Percentiles rank a stretch among this genome's conserved stretches.
phyloP scores from a whole-genome alignment of 352 stramenopile species.

The Pythium phragmiticola region DNA sequence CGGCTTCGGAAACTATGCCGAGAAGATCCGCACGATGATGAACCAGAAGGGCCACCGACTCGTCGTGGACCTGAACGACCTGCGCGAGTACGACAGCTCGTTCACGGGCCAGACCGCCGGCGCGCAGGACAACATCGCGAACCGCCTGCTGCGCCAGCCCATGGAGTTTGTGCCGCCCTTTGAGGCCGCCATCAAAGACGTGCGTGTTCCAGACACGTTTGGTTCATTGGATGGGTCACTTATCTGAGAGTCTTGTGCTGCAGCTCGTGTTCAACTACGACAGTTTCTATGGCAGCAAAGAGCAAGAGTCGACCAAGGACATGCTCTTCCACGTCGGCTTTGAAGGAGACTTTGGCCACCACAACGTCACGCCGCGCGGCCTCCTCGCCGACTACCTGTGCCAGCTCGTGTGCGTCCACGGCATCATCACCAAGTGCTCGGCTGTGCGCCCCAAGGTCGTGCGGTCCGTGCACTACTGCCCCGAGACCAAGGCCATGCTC shows the following conservation, averaged over 20 bases:
- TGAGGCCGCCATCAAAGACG: conserved; percentile 79
- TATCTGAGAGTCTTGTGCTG: not conserved
- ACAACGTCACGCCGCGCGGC: conserved; percentile 92
- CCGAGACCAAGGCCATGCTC: conserved; percentile 92
- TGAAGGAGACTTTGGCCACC: conserved; percentile 91
- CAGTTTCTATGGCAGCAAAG: conserved; percentile 78
- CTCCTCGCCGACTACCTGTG: conserved; percentile 91
- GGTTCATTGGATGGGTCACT: not conserved
- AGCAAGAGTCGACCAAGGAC: conserved; percentile 61
- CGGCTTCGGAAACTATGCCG: conserved; percentile 71
- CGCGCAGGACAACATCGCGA: conserved; percentile 75
- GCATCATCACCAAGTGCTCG: conserved; percentile 98
- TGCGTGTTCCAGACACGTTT: not conserved
- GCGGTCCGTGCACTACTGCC: conserved; percentile 97
- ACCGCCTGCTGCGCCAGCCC: conserved; percentile 70
- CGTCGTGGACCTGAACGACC: conserved; percentile 88
- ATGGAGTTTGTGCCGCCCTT: conserved; percentile 85
- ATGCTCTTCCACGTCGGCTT: conserved; percentile 90
- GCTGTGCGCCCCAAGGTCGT: conserved; percentile 98
- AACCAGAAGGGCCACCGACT: conserved; percentile 71
- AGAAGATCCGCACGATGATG: conserved; percentile 84
- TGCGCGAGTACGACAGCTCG: conserved; percentile 88
- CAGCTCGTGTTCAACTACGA: conserved; percentile 77
- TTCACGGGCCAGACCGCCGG: conserved; percentile 63
- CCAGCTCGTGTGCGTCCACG: conserved; percentile 97